phyloP scores from a whole-genome alignment of 2,329 filamentous ascomycete species.

The Nemania sp. region DNA sequence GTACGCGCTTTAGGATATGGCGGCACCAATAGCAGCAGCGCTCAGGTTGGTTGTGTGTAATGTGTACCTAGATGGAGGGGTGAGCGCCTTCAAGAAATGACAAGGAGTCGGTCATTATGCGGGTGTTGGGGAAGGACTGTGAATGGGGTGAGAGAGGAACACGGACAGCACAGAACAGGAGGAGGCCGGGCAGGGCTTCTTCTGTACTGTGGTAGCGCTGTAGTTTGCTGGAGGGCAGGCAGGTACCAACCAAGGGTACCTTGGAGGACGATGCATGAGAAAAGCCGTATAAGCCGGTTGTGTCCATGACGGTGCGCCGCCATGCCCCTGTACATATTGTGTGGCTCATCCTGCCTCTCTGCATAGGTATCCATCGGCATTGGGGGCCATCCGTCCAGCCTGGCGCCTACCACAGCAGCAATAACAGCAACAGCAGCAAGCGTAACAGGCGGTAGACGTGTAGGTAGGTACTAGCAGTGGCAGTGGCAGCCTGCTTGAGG shows the following conservation, averaged over 20 bases:
- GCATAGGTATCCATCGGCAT: constrained; percentile 15
- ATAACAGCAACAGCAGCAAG: constrained; percentile 22
- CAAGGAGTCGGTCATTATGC: constrained; percentile 46
- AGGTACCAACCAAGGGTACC: constrained; percentile 36
- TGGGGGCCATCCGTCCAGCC: constrained; percentile 36
- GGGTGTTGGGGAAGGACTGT: constrained; percentile 37
- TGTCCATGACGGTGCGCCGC: constrained; percentile 28
- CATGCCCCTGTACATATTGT: constrained; percentile 33
- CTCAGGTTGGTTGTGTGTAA: constrained; percentile 44
- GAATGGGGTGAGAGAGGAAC: constrained; percentile 23
- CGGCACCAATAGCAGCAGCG: constrained; percentile 42
- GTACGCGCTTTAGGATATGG: constrained; percentile 41
- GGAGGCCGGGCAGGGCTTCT: constrained; percentile 25
- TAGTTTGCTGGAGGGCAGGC: constrained; percentile 20
- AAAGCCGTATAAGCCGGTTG: constrained; percentile 29
- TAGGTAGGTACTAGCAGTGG: constrained; percentile 6
- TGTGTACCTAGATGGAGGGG: constrained; percentile 46
- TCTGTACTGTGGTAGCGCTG: constrained; percentile 26
- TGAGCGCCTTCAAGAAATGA: constrained; percentile 47
- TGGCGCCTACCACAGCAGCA: constrained; percentile 16
- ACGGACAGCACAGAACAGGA: constrained; percentile 15
- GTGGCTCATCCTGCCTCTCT: constrained; percentile 39
- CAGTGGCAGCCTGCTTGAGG: constrained; percentile 8
- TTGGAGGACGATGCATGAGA: constrained; percentile 28
- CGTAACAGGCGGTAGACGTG: constrained; percentile 7